Evolutionary conservation across 2,329 filamentous ascomycete genomes (phyloP), one percentile per base, ranked within the genome.

Genomic region (Colletotrichum higginsianum): DNA sequence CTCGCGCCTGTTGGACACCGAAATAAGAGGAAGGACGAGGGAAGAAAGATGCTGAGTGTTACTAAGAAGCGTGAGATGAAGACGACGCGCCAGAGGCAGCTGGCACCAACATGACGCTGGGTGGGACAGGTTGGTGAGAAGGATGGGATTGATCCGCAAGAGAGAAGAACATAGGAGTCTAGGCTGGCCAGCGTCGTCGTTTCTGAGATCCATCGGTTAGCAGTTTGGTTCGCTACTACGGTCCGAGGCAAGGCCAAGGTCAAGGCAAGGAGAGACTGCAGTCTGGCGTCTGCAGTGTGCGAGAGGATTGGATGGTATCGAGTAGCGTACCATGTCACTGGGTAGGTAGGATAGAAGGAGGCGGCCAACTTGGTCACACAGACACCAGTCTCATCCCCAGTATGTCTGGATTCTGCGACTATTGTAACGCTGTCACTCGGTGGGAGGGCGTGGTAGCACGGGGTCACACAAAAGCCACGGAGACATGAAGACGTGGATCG

Each of bases 61-160:
- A 68, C 44, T 21, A 42, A 56, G 35, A 50, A 38, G 40, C 49
- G 40, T 21, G 52, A 35, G 44, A 58, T 26, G 62, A 61, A 42
- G 35, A 56, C 6, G 46, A 56, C 52, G 57, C 64, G 57, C 26
- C 15, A 50, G 38, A 52, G 57, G 57, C 68, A 60, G 44, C 57
- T 62, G 63, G 57, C 64, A 64, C 64, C 68, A 61, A 67, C 68
- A 71, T 71, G 64, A 68, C 52, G 64, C 64, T 58, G 57, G 46
- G 47, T n/a, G 30, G 30, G 42, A 49, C 40, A 42, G 26, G 16
- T 50, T 50, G 66, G 30, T 56, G 42, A 46, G 46, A 38, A 46
- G 30, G 18, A 60, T 35, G n/a, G 23, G 35, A 44, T n/a, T 26
- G 67, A 16, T 52, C 13, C 15, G n/a, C 15, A 26, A 57, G 16